These are phyloP conservation scores for Teunomyces kruisii DNA, from an alignment of 805 yeast species.

Conservation along the genomic window DNA sequence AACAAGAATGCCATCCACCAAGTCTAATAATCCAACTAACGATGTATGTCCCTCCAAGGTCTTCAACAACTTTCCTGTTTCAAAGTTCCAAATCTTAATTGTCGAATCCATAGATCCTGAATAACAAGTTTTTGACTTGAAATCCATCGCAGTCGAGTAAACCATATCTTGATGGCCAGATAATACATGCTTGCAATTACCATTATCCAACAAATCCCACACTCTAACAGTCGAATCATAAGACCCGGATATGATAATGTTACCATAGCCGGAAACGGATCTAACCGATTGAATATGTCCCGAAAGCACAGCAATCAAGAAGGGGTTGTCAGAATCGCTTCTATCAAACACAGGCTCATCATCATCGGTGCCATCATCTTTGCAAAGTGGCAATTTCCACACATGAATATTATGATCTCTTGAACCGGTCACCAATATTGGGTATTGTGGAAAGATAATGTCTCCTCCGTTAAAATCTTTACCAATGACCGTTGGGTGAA, in stretches of 20 bases:
- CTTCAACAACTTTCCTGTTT: conserved; percentile 65
- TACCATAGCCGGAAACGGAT: conserved; percentile 83
- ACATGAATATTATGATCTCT: conserved; percentile 46
- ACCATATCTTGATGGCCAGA: conserved; percentile 86
- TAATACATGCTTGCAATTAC: conserved; percentile 69
- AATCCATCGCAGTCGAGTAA: conserved; percentile 84
- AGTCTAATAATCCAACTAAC: conserved; percentile 81
- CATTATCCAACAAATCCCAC: conserved; percentile 77
- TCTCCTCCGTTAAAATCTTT: conserved; percentile 58
- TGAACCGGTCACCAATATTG: conserved; percentile 58
- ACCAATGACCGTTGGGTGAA: conserved; percentile 66
- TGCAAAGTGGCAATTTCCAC: conserved; percentile 56
- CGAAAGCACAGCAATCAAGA: conserved; percentile 61
- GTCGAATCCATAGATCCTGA: conserved; percentile 91
- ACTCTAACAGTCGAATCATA: conserved; percentile 89
- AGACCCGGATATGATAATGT: conserved; percentile 82
- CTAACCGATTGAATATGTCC: conserved; percentile 75
- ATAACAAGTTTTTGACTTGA: conserved; percentile 72
- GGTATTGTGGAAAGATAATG: conserved; percentile 57
- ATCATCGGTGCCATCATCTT: conserved; percentile 34
- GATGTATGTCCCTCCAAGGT: conserved; percentile 86
- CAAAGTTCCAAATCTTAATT: conserved; percentile 86
- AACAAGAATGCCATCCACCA: conserved; percentile 73
- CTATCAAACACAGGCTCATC: conserved; percentile 33
- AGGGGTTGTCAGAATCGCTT: conserved; percentile 49